Conservation (phyloP, 306 rosid genomes). For the Dryas alaskensis region DNA sequence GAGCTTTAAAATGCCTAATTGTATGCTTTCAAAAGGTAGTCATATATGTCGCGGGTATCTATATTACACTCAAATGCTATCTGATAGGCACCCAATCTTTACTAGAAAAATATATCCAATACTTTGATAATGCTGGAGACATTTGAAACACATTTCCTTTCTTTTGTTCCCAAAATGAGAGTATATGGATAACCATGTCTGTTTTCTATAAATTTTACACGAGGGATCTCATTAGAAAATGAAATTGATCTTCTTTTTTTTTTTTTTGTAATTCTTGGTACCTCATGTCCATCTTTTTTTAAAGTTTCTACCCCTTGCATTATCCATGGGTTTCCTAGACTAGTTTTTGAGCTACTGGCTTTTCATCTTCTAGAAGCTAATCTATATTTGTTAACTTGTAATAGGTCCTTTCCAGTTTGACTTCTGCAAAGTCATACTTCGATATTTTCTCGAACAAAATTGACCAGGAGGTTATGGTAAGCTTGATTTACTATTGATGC, state of each 20-base stretch:
- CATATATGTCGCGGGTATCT: neutral
- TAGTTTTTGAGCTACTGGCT: slow-evolving; percentile 2
- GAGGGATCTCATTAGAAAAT: neutral
- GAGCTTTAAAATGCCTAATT: neutral
- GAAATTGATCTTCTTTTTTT: neutral
- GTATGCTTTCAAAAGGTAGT: neutral
- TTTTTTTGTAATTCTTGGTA: neutral
- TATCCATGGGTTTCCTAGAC: neutral
- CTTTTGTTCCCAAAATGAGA: neutral
- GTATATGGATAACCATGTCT: neutral
- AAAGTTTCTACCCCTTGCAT: neutral
- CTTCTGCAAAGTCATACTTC: slow-evolving; percentile 73
- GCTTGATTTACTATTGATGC: slow-evolving; percentile 27
- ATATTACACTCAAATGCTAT: neutral
- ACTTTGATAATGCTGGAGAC: neutral
- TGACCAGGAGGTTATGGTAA: slow-evolving; percentile 67
- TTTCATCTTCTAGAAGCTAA: slow-evolving; percentile 18
- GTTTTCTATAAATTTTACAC: neutral
- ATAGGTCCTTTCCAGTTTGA: slow-evolving; percentile 77
- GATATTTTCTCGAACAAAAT: slow-evolving; percentile 64
- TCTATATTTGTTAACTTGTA: slow-evolving; percentile 15
- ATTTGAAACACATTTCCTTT: neutral
- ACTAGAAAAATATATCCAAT: neutral
- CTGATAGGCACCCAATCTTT: neutral
- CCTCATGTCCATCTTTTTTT: neutral